These are phyloP conservation scores for Penicillium pulvis DNA, from an alignment of 495 filamentous ascomycete genomes.

Conservation along the genomic window DNA sequence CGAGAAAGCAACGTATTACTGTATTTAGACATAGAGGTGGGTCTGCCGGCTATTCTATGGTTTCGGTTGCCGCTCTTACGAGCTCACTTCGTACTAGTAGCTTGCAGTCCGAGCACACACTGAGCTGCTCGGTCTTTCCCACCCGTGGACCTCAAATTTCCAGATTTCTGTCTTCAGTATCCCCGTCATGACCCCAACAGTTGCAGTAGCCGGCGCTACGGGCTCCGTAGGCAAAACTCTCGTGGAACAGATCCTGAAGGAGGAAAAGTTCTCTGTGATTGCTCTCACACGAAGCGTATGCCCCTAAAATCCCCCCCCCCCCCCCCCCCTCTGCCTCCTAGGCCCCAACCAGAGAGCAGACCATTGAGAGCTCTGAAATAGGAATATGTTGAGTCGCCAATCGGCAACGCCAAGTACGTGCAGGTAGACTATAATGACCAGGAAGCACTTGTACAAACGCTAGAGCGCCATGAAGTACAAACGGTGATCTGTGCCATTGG, in stretches of 20 bases:
- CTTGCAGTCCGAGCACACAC: not conserved
- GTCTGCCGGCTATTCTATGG: not conserved
- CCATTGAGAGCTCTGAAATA: not conserved
- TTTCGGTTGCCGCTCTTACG: not conserved
- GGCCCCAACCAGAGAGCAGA: not conserved
- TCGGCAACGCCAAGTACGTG: slow-evolving; percentile 13
- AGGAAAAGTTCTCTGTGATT: slow-evolving; percentile 11
- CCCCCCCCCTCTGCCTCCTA: not conserved
- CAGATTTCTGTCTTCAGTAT: not conserved
- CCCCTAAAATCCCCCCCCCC: not conserved
- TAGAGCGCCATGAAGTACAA: slow-evolving; percentile 12
- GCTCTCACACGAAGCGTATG: slow-evolving; percentile 12
- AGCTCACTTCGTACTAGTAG: not conserved
- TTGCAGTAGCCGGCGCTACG: slow-evolving; percentile 16
- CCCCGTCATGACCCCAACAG: slow-evolving; percentile 9
- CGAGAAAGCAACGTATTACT: not conserved
- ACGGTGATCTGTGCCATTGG: slow-evolving; percentile 16
- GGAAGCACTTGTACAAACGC: slow-evolving; percentile 5
- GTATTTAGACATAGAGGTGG: not conserved
- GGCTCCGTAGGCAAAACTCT: slow-evolving; percentile 13
- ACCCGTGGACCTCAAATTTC: not conserved
- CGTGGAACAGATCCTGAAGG: slow-evolving; percentile 15
- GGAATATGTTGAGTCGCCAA: slow-evolving; percentile 12
- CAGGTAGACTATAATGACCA: slow-evolving; percentile 15
- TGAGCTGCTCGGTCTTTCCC: not conserved